Evolutionary conservation across 164 flowering plant genomes (phyloP), one percentile per base, ranked within the genome.

Genomic region (Vitis cinerea): DNA sequence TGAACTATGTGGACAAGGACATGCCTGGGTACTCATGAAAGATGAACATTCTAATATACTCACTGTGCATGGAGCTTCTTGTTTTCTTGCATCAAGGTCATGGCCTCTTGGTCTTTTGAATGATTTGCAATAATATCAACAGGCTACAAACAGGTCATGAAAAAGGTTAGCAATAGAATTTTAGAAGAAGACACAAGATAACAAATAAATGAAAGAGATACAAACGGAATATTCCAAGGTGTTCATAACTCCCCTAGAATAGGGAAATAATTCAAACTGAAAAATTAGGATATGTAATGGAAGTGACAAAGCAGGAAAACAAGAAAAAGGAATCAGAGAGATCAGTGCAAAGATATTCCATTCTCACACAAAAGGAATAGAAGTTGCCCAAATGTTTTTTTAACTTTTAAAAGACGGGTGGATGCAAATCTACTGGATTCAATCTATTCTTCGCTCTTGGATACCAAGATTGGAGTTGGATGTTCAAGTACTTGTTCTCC

Each of bases 31-130:
- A n/a, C 9, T 8, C 16, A 55, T 61, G 58, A 10, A 15, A 64
- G 50, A 44, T 31, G 11, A n/a, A 14, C 15, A 49, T 17, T 48
- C 13, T 15, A 49, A 44, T 59, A 27, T 17, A 86, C 96, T 83
- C 69, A 93, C 98, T 81, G 77, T 61, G 80, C 78, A 50, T 50
- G 84, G 17, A 93, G 91, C 76, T 79, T 90, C 80, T 75, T 71
- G 77, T 88, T 84, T 70, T 83, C 88, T 78, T 83, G 74, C 72
- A 84, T 69, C 72, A 93, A 67, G 62, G 23, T 72, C 48, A 57
- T 51, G 49, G 74, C 67, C 71, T 84, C 85, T 64, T 75, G 65
- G 67, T 78, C 77, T 51, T 64, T 75, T 66, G 64, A 63, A 56
- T 37, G 76, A 51, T 70, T 76, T 10, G 70, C 75, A 61, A 72